Percentiles rank a stretch among this genome's conserved stretches.
These are phyloP conservation scores for Lepiota brunneoincarnata DNA, from an alignment of 768 basidiomycete species.

Conservation along the genomic window DNA sequence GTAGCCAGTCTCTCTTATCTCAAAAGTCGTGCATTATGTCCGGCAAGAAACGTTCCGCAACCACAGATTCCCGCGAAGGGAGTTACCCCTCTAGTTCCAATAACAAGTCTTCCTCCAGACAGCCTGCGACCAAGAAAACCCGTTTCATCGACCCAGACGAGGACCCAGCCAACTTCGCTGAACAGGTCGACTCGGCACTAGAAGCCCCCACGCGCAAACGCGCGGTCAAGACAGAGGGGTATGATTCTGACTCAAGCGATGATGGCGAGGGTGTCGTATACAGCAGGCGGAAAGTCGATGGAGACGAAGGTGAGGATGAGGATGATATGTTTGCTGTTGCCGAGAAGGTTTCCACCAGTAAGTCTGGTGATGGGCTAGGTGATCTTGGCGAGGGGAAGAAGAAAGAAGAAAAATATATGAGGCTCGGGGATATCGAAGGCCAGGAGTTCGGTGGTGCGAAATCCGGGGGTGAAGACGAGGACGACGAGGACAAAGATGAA, in stretches of 20 bases:
- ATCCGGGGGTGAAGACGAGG: slow-evolving; percentile 31
- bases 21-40: slow-evolving; percentile 26
- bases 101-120: neutral
- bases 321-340: slow-evolving; percentile 81
- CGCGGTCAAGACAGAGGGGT: slow-evolving; percentile 79
- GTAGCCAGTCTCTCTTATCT: neutral
- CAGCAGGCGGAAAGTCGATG: slow-evolving; percentile 66
- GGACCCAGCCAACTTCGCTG: slow-evolving; percentile 73
- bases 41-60: slow-evolving; percentile 35
- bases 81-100: slow-evolving; percentile 1
- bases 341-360: slow-evolving; percentile 39
- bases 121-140: slow-evolving; percentile 59
- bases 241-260: slow-evolving; percentile 92
- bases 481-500: slow-evolving; percentile 43
- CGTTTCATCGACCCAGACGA: slow-evolving; percentile 76
- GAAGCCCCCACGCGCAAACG: slow-evolving; percentile 71
- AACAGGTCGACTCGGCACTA: slow-evolving; percentile 73
- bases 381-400: slow-evolving; percentile 35
- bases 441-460: slow-evolving; percentile 76
- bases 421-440: slow-evolving; percentile 94
- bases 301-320: slow-evolving; percentile 51
- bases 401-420: slow-evolving; percentile 73
- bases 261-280: slow-evolving; percentile 92
- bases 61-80: slow-evolving; percentile 27
- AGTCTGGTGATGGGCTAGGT: neutral